Percentiles rank a stretch among this genome's conserved stretches.
phyloP scores from a whole-genome alignment of 129 eudicot species.

The Erigeron canadensis region DNA sequence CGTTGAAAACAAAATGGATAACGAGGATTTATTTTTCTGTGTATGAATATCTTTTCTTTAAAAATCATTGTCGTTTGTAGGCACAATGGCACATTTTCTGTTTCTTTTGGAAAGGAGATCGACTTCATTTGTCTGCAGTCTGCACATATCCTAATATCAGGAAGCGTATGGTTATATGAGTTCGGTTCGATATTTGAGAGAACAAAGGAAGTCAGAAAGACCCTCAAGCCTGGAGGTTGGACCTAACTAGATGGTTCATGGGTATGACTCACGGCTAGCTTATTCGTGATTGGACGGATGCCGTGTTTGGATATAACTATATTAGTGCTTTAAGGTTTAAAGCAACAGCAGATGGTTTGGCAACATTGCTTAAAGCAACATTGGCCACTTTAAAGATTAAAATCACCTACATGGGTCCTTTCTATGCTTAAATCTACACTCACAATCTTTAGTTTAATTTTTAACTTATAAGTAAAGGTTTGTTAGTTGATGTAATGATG shows the following conservation, averaged over 20 bases:
- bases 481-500: slow-evolving; percentile 46
- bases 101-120: too few species aligned
- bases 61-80: too few species aligned
- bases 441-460: slow-evolving; percentile 26
- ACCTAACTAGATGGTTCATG: slow-evolving; percentile 12
- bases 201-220: too few species aligned
- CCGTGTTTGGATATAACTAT: slow-evolving; percentile 15
- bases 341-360: slow-evolving; percentile 31
- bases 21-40: neutral
- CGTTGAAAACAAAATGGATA: neutral
- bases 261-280: slow-evolving; percentile 11
- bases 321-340: slow-evolving; percentile 18
- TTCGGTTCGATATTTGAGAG: neutral
- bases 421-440: slow-evolving; percentile 28
- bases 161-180: neutral
- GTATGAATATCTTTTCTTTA: neutral
- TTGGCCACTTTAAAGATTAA: slow-evolving; percentile 32
- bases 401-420: slow-evolving; percentile 30
- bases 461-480: slow-evolving; percentile 40
- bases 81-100: too few species aligned
- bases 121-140: too few species aligned
- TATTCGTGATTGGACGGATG: slow-evolving; percentile 21
- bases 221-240: neutral
- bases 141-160: neutral
- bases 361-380: slow-evolving; percentile 41